Evolutionary conservation across 1,284 basidiomycete genomes (phyloP).

Genomic region (Inonotus obliquus): DNA sequence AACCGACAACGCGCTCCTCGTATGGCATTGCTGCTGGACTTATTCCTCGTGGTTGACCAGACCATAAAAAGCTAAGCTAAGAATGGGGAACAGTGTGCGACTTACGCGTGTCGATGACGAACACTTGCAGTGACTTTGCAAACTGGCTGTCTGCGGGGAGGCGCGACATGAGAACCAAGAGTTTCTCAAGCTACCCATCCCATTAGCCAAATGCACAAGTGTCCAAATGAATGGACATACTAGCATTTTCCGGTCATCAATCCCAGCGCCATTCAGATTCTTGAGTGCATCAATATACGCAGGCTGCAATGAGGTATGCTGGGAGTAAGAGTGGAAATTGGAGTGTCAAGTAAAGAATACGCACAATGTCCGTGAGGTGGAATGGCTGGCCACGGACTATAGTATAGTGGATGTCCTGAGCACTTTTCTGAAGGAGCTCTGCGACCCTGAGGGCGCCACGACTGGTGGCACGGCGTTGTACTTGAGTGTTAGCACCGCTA

Average conservation of each 20-base stretch:
- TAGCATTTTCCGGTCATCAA: slow-evolving; percentile 56
- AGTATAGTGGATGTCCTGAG: slow-evolving; percentile 6
- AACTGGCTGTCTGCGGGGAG: slow-evolving; percentile 33
- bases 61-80: background rate
- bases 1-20: background rate
- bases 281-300: slow-evolving; percentile 47
- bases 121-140: slow-evolving; percentile 39
- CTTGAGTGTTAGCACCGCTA: slow-evolving; percentile 1
- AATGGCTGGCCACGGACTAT: slow-evolving; percentile 6
- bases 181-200: slow-evolving; percentile 46
- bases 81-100: slow-evolving; percentile 7
- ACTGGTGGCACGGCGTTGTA: slow-evolving; percentile 6
- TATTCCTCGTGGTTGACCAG: background rate
- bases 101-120: slow-evolving; percentile 47
- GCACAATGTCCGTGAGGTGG: slow-evolving; percentile 11
- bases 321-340: background rate
- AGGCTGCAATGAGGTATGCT: slow-evolving; percentile 29
- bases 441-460: slow-evolving; percentile 1
- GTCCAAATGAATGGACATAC: slow-evolving; percentile 30
- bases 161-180: slow-evolving; percentile 50
- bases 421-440: slow-evolving; percentile 2
- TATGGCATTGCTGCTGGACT: no score
- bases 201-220: background rate
- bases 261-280: slow-evolving; percentile 38
- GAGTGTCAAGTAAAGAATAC: background rate